These are phyloP conservation scores for Penicillium pancosmium DNA, from an alignment of 495 filamentous ascomycete species.

Conservation along the genomic window DNA sequence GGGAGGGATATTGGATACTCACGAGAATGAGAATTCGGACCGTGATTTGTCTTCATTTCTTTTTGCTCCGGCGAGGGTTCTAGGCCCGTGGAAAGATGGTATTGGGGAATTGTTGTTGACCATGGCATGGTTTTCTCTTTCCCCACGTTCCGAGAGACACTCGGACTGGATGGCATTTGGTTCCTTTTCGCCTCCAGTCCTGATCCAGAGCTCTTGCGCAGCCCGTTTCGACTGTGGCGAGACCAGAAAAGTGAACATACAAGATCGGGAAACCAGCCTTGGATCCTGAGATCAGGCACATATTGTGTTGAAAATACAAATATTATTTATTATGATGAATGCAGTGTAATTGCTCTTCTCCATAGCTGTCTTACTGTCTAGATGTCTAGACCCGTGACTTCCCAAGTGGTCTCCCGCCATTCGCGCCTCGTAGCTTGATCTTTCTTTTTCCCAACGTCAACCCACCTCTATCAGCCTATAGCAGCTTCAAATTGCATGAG, in stretches of 20 bases:
- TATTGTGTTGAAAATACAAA: constrained; percentile 24
- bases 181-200: constrained; percentile 40
- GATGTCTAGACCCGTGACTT: not conserved
- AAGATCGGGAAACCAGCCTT: constrained; percentile 18
- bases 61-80: constrained; percentile 1
- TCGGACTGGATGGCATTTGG: constrained; percentile 40
- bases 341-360: constrained; percentile 7
- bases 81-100: constrained; percentile 4
- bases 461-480: not conserved
- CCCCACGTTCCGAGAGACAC: constrained; percentile 22
- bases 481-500: not conserved
- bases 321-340: not conserved
- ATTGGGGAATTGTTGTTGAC: constrained; percentile 6
- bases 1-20: constrained; percentile 1
- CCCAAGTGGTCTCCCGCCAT: not conserved
- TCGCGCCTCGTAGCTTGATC: constrained; percentile 2
- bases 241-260: constrained; percentile 38
- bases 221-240: constrained; percentile 25
- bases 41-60: constrained; percentile 2
- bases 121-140: constrained; percentile 3
- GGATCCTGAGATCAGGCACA: constrained; percentile 26
- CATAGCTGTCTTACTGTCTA: not conserved
- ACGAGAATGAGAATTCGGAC: not conserved
- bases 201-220: constrained; percentile 25
- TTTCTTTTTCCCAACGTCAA: not conserved